Evolutionary conservation across 345 rosid species (phyloP).

Genomic region (Eucalyptus sp.): DNA sequence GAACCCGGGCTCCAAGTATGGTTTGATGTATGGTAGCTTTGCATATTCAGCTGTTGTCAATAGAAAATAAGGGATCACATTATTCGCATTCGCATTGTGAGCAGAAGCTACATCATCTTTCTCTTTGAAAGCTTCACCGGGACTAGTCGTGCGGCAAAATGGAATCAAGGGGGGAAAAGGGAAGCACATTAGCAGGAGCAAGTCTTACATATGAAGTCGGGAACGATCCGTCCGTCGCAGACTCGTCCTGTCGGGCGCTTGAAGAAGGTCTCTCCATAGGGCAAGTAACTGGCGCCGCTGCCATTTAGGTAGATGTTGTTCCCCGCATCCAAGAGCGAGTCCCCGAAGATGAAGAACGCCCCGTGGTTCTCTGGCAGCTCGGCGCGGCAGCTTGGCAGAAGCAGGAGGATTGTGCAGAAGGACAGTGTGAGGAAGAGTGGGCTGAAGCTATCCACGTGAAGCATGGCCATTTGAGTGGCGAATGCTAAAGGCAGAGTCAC

Average conservation of each 20-base stretch:
- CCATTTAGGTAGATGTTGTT: not conserved
- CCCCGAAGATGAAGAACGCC: conserved; percentile 1
- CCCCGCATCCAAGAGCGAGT: conserved; percentile 1
- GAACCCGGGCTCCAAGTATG: not conserved
- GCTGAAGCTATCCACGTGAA: not conserved
- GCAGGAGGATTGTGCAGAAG: not conserved
- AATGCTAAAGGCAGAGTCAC: not conserved
- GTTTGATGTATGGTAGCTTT: not conserved
- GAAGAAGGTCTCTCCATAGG: conserved; percentile 4
- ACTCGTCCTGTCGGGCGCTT: not conserved
- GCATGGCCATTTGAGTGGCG: not conserved
- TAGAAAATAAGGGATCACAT: not conserved
- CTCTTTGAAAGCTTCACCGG: not conserved
- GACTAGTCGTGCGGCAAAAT: not conserved
- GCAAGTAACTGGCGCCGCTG: not conserved
- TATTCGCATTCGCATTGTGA: not conserved
- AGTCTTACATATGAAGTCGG: conserved; percentile 5
- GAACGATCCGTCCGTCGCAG: not conserved
- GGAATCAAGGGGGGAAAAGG: not conserved
- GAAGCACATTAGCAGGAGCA: not conserved
- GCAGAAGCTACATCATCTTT: not conserved
- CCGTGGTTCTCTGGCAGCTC: not conserved
- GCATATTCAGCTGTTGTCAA: conserved; percentile 1
- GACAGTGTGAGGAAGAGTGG: not conserved
- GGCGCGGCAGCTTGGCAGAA: not conserved